Conservation (phyloP, 2,329 filamentous ascomycete species). For the Botrytis elliptica region DNA sequence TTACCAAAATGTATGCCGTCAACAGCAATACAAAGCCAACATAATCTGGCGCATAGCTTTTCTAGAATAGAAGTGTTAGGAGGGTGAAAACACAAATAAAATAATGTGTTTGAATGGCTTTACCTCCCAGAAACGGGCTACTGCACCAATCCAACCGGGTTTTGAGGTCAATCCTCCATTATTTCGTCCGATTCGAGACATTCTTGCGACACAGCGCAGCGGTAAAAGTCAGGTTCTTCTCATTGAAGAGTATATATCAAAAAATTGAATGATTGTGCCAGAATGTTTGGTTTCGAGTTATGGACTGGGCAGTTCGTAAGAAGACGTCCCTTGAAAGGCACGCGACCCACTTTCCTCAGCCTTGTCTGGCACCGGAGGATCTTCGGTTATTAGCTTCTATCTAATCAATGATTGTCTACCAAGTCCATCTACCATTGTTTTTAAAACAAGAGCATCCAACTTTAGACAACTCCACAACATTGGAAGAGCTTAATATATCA, state of each 20-base stretch:
- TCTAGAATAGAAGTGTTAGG: constrained; percentile 46
- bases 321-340: constrained; percentile 5
- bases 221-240: constrained; percentile 20
- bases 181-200: constrained; percentile 18
- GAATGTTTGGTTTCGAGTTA: background rate
- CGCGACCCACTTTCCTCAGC: constrained; percentile 8
- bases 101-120: constrained; percentile 2
- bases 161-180: constrained; percentile 29
- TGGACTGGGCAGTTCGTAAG: background rate
- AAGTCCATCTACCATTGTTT: background rate
- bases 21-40: constrained; percentile 72
- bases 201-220: constrained; percentile 19
- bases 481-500: background rate
- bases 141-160: constrained; percentile 35
- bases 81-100: background rate
- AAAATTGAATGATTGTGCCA: background rate
- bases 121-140: constrained; percentile 40
- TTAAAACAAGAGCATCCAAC: background rate
- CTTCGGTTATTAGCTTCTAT: background rate
- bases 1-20: constrained; percentile 61
- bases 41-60: constrained; percentile 87
- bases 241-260: constrained; percentile 7
- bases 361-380: constrained; percentile 11
- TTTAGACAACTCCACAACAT: background rate
- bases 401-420: constrained; percentile 7